Evolutionary conservation across 2,329 filamentous ascomycete species (phyloP).

Genomic region (Exophiala alcalophila): DNA sequence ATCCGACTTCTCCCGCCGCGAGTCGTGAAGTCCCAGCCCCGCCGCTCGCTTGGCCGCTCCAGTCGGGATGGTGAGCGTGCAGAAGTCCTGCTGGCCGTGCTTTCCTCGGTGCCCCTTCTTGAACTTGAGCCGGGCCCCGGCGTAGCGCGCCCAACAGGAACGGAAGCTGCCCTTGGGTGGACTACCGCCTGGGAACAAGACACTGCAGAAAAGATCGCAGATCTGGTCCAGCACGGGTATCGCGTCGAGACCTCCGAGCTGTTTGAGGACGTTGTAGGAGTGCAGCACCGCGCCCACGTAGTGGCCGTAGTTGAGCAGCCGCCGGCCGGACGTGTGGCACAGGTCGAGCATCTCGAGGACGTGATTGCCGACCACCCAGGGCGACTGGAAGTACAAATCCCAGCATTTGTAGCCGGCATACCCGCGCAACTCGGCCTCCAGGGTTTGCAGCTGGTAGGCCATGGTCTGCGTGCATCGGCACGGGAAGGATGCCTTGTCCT

Average conservation of each 20-base stretch:
- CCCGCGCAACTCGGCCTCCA: slow-evolving; percentile 26
- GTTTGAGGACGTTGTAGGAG: slow-evolving; percentile 31
- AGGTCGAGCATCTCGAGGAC: slow-evolving; percentile 33
- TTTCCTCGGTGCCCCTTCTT: slow-evolving; percentile 29
- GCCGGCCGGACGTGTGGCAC: slow-evolving; percentile 32
- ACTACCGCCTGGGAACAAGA: slow-evolving; percentile 31
- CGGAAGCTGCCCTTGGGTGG: slow-evolving; percentile 31
- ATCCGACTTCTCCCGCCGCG: slow-evolving; percentile 9
- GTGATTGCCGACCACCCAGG: slow-evolving; percentile 33
- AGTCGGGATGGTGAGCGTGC: slow-evolving; percentile 31
- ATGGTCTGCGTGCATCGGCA: slow-evolving; percentile 33
- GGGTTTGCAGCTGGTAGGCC: slow-evolving; percentile 31
- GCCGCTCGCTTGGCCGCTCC: slow-evolving; percentile 31
- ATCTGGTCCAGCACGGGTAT: slow-evolving; percentile 31
- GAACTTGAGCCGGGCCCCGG: slow-evolving; percentile 33
- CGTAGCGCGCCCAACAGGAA: slow-evolving; percentile 30
- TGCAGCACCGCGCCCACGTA: slow-evolving; percentile 33
- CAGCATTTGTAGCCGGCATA: slow-evolving; percentile 31
- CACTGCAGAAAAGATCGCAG: slow-evolving; percentile 23
- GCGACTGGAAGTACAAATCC: slow-evolving; percentile 33
- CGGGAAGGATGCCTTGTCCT: slow-evolving; percentile 30
- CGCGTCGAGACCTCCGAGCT: slow-evolving; percentile 25
- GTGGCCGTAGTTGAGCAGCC: slow-evolving; percentile 32
- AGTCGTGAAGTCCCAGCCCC: slow-evolving; percentile 27
- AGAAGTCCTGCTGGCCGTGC: slow-evolving; percentile 29